Conservation (phyloP, 495 filamentous ascomycete species). For the Pyrenula aspistea region DNA sequence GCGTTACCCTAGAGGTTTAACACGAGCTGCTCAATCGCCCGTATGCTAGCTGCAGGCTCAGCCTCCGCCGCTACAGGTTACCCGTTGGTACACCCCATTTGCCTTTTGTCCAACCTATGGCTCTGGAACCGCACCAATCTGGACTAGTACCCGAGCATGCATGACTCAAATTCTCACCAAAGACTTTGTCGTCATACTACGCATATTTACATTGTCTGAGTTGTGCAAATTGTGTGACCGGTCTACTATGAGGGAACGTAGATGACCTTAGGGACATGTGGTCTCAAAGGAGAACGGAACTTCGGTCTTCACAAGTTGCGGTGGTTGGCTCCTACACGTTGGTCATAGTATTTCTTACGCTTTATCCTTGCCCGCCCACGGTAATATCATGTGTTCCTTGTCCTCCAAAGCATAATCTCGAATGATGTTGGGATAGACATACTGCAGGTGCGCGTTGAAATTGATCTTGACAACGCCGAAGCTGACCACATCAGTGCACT, state of each 20-base stretch:
- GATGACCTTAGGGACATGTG: slow-evolving; percentile 1
- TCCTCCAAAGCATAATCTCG: slow-evolving; percentile 88
- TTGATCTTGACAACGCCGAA: slow-evolving; percentile 97
- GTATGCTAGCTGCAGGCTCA: not conserved
- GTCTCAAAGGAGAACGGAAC: not conserved
- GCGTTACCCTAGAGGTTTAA: no score
- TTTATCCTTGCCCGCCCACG: slow-evolving; percentile 89
- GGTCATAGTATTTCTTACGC: slow-evolving; percentile 98
- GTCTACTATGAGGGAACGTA: no score
- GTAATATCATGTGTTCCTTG: slow-evolving; percentile 80
- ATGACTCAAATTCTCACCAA: not conserved
- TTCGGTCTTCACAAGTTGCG: no score
- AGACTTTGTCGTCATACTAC: no score
- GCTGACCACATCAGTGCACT: slow-evolving; percentile 75
- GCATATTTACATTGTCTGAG: no score
- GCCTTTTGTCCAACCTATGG: not conserved
- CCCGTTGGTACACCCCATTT: no score
- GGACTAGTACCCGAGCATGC: not conserved
- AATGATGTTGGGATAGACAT: slow-evolving; percentile 77
- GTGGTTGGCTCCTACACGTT: slow-evolving; percentile 49
- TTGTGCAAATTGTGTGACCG: no score
- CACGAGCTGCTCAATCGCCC: not conserved
- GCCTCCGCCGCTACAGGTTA: no score
- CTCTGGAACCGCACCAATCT: not conserved
- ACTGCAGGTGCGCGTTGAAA: slow-evolving; percentile 64